Evolutionary conservation across 2,329 filamentous ascomycete species (phyloP), one percentile per base, ranked within the genome.

Genomic region (Bipolaris oryzae): DNA sequence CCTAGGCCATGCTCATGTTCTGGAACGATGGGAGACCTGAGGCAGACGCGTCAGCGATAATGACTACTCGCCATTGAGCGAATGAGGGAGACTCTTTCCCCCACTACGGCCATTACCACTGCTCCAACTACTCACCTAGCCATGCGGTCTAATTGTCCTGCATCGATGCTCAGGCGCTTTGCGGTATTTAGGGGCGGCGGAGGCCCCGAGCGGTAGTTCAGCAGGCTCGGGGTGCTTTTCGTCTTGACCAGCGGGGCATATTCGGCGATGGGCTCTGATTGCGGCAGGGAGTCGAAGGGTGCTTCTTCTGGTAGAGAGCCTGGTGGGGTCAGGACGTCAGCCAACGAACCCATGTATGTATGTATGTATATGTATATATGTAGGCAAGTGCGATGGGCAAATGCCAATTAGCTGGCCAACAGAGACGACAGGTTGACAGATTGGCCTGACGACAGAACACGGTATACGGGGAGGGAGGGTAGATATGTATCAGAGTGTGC

Each of bases 1-100:
- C 91, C 91, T 61, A 95, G 80, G 67, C 91, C 91, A 82, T 95
- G 90, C 72, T 96, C 92, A 78, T 94, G 91, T 77, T 94, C 92
- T 64, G 87, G 83, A 74, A 96, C 85, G 73, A 96, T 85, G 71
- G 92, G 87, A 71, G 91, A 91, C 81, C 91, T 96, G 68, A 57
- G 20, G 49, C 45, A 48, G 16, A 44, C 54, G 50, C 54, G 61
- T 66, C 54, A 67, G 63, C 50, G 48, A 51, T 37, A 46, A 52
- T 34, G 34, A 55, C 42, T 54, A 45, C 42, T 45, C 42, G 31
- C 10, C 45, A 49, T 21, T 18, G 31, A 38, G 9, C 49, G 23
- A 16, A 44, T 33, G 34, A 50, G 39, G 37, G 35, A 49, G 39
- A 44, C 44, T 52, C 50, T 42, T 58, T 43, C 51, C 56, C 25